Base-by-base conservation (phyloP, 495 filamentous ascomycete species). In the Penicillium cinerascens region DNA sequence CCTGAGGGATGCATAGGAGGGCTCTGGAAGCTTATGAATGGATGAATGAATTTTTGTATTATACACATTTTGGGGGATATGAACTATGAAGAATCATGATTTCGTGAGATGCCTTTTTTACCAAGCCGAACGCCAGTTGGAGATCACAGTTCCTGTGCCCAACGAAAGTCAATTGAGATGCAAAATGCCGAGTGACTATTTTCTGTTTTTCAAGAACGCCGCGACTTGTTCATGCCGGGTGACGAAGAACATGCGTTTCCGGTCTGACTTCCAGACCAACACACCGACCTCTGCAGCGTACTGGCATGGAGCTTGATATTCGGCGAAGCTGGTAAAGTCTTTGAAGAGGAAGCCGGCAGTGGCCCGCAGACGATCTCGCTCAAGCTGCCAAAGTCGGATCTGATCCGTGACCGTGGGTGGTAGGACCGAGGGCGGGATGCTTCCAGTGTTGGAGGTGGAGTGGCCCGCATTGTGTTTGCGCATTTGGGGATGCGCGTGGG, bases 361-460 rank as follows among this genome's bases (percentile, higher is more conserved):
- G 5, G 87, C 79, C 64, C 85, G 85, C 77, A 97, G 92, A 44
- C 93, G 80, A 66, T 98, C 95, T 26, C 91, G 87, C 66, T 98
- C 95, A 45, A 96, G 87, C 74, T 98, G 93, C 93, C 93, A 98
- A 9, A 98, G 80, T 6, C 92, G 79, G 54, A 98, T 97, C 73
- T 98, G 93, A 74, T 98, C 93, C 38, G 97, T 89, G 22, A 98
- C 95, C 0, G 95, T 97, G 2, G 93, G 90, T 2, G 95, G 93
- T 1, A 97, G 76, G 7, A 96, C 75, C 15, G 88, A 85, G 9
- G 57, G 67, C 2, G 62, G 68, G 13, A 74, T 55, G 2, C 73
- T 68, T 4, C 69, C 52, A 21, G 63, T 60, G 47, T 64, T 75
- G 6, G 64, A 61, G 20, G 70, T 70, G 16, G 78, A 74, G 8